Evolutionary conservation across 2,329 filamentous ascomycete genomes (phyloP), one percentile per base, ranked within the genome.

Genomic region (Colletotrichum sojae): DNA sequence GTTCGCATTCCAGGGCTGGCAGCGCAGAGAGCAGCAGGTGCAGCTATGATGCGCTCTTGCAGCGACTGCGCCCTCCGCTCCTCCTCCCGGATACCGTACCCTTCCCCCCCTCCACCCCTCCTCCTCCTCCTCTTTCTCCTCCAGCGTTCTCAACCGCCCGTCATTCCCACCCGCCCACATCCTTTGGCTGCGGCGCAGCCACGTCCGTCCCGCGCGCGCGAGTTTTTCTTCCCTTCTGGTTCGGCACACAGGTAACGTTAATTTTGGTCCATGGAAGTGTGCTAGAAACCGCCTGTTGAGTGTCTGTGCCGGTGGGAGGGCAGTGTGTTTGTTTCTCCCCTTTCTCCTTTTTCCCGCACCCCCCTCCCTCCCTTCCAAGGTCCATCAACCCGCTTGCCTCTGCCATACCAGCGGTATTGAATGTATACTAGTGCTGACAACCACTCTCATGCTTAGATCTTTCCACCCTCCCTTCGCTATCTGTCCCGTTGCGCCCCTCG

Each of bases 351-450:
- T 36, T 36, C 31, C 27, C 31, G 10, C 31, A 36, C 31, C 31
- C 31, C 31, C 5, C 31, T 8, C 5, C 10, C 31, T 10, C 31
- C 27, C 31, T 10, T 36, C 31, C 31, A 36, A 36, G 31, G 31
- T 36, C 8, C 8, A 36, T 36, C 31, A 10, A 36, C 31, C 31
- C 27, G 8, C 31, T 2, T 36, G 9, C 9, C 31, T 36, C 8
- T 36, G 31, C 31, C 31, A 36, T 36, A 46, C 43, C 54, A 36
- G 43, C 62, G 66, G 62, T 56, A 20, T 57, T 62, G 49, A 55
- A 66, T 18, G 45, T 40, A 56, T 53, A 61, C 67, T 69, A 69
- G 67, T 60, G 67, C 67, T 67, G 62, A 69, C 67, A 40, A 40
- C 22, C 22, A 25, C 25, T 18, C 22, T 20, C 20, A 54, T 64